Evolutionary conservation across 352 stramenopile genomes (phyloP).

Genomic region (Phytophthora nicotianae): DNA sequence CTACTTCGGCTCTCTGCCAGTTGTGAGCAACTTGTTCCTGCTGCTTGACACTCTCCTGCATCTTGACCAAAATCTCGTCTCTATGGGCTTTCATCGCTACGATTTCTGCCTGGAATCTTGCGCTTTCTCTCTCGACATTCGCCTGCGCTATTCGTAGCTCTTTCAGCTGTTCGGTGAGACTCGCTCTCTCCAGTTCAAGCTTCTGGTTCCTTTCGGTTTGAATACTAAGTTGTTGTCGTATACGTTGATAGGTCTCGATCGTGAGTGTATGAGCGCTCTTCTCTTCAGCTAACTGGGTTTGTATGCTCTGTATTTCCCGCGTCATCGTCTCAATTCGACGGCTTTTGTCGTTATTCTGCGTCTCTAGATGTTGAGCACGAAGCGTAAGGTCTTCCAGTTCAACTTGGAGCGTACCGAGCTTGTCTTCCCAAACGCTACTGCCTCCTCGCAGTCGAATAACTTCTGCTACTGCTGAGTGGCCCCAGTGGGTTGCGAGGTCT

Average conservation of each 20-base stretch:
- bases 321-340: slow-evolving; percentile 17
- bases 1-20: slow-evolving; percentile 65
- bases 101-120: slow-evolving; percentile 34
- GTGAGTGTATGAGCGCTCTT: slow-evolving; percentile 37
- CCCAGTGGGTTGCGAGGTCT: slow-evolving; percentile 77
- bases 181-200: slow-evolving; percentile 16
- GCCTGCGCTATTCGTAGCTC: slow-evolving; percentile 36
- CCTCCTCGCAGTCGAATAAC: slow-evolving; percentile 69
- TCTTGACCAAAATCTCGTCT: slow-evolving; percentile 51
- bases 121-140: slow-evolving; percentile 33
- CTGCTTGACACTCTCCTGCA: slow-evolving; percentile 53
- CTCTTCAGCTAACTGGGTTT: slow-evolving; percentile 54
- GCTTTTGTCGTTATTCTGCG: slow-evolving; percentile 38
- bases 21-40: slow-evolving; percentile 46
- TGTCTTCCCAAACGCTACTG: slow-evolving; percentile 77
- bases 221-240: slow-evolving; percentile 6
- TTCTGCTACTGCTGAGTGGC: slow-evolving; percentile 70
- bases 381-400: slow-evolving; percentile 59
- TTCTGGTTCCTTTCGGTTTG: slow-evolving; percentile 12
- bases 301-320: slow-evolving; percentile 40
- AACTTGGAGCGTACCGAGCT: slow-evolving; percentile 68
- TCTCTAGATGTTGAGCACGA: slow-evolving; percentile 24
- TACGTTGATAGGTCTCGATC: slow-evolving; percentile 14
- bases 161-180: slow-evolving; percentile 31
- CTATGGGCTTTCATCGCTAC: slow-evolving; percentile 46